Percentiles rank a stretch among this genome's conserved stretches.
These are phyloP conservation scores for Taiozyma sp. DNA, from an alignment of 1,139 yeast species.

Conservation along the genomic window DNA sequence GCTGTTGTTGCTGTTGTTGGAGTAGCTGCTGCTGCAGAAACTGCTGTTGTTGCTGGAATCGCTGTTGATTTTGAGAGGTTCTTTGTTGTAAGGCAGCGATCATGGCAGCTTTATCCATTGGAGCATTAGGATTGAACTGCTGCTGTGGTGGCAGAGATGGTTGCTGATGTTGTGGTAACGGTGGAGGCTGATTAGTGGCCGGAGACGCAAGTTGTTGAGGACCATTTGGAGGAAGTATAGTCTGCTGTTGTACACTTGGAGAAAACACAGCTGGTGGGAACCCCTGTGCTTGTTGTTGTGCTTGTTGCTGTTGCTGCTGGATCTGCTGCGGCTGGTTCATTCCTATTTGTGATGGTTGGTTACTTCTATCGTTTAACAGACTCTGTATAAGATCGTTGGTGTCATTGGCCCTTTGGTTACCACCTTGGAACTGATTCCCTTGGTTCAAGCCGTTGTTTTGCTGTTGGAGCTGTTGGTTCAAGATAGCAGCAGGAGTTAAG, in stretches of 20 bases:
- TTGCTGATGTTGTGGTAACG: slow-evolving; percentile 6
- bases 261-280: slow-evolving; percentile 24
- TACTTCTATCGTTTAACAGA: slow-evolving; percentile 14
- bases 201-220: slow-evolving; percentile 1
- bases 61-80: slow-evolving; percentile 22
- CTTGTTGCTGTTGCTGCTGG: slow-evolving; percentile 12
- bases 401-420: slow-evolving; percentile 7
- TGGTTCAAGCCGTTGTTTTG: slow-evolving; percentile 7
- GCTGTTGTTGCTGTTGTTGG: slow-evolving; percentile 18
- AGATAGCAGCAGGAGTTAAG: slow-evolving; percentile 10
- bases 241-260: slow-evolving; percentile 14
- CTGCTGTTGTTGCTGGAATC: slow-evolving; percentile 16
- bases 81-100: slow-evolving; percentile 31
- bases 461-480: slow-evolving; percentile 14
- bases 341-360: neutral
- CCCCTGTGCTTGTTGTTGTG: slow-evolving; percentile 14
- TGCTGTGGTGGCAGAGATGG: slow-evolving; percentile 13
- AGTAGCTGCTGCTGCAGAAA: slow-evolving; percentile 17
- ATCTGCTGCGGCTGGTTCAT: slow-evolving; percentile 3
- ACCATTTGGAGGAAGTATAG: slow-evolving; percentile 12
- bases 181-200: slow-evolving; percentile 7
- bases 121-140: slow-evolving; percentile 17
- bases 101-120: slow-evolving; percentile 31
- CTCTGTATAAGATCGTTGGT: slow-evolving; percentile 19
- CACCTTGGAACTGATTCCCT: slow-evolving; percentile 5